Base-by-base conservation (phyloP, 2,329 filamentous ascomycete genomes). In the Talaromyces pinophilus region DNA sequence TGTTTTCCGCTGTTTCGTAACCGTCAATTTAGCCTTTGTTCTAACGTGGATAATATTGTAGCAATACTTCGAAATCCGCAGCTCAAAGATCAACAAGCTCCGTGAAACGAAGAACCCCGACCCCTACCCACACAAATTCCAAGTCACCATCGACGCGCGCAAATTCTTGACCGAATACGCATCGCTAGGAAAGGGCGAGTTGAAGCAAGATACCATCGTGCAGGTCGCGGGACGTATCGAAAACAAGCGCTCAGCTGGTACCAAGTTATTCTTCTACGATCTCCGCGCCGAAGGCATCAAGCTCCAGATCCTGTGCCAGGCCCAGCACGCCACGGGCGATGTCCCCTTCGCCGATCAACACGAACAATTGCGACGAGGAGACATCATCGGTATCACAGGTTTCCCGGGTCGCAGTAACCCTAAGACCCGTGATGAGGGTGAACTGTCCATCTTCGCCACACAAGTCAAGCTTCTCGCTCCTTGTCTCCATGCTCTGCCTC, bases 61-160 rank as follows among this genome's bases (percentile, higher is more conserved):
- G 87, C 89, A 92, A 89, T 99, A 98, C 84, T 97, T 97, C 78
- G 95, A 99, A 83, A 96, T 98, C 77, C 91, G 95, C 69, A 96
- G 90, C 75, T 88, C 92, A 72, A 86, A 86, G 71, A 88, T 97
- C 83, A 90, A 91, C 79, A 90, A 90, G 74, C 86, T 94, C 70
- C 87, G 90, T 74, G 83, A 89, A 75, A 88, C 87, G 75, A 88
- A 90, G 82, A 82, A 88, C 67, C 91, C 91, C 48, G 91, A 94
- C 76, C 92, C 92, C 15, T 97, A 97, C 81, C 95, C 95, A 7
- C 94, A 99, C 89, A 90, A 90, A 85, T 98, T 97, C 86, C 84
- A 93, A 66, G 88, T 92, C 77, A 91, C 90, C 79, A 93, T 92
- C 75, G 91, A 95, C 74, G 84, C 97, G 68, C 85, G 86, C 75